Conservation (phyloP, 208 protist species). For the Leishmania lainsoni region DNA sequence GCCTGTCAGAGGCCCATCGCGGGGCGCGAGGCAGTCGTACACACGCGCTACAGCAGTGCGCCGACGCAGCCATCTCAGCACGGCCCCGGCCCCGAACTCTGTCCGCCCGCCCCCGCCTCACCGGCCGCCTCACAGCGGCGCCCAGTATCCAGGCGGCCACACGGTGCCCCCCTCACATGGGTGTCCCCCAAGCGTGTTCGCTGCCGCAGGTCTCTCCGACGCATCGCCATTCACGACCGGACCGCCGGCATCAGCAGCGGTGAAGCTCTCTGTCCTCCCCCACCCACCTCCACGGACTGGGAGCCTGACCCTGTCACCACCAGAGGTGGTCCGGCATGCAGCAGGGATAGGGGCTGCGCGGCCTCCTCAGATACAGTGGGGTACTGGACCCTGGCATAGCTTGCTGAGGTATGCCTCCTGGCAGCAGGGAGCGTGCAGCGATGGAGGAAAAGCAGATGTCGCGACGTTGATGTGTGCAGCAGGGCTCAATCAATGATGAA, state of each 20-base stretch:
- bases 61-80: neutral
- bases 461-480: neutral
- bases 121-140: neutral
- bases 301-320: neutral
- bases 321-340: neutral
- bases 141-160: neutral
- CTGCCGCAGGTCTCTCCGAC: slow-evolving; percentile 1
- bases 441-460: neutral
- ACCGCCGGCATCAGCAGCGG: neutral
- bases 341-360: neutral
- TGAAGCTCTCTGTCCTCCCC: neutral
- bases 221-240: neutral
- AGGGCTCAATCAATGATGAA: neutral
- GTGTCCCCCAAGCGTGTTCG: neutral
- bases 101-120: neutral
- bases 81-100: neutral
- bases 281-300: neutral
- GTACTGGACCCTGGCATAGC: neutral
- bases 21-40: neutral
- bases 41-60: neutral
- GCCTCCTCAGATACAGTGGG: too few species aligned
- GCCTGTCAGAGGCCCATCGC: neutral
- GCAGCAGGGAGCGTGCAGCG: neutral
- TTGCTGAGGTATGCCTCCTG: neutral
- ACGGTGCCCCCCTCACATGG: neutral